Evolutionary conservation across 2,329 filamentous ascomycete species (phyloP), one percentile per base, ranked within the genome.

Genomic region (Ophidiomyces ophidiicola): DNA sequence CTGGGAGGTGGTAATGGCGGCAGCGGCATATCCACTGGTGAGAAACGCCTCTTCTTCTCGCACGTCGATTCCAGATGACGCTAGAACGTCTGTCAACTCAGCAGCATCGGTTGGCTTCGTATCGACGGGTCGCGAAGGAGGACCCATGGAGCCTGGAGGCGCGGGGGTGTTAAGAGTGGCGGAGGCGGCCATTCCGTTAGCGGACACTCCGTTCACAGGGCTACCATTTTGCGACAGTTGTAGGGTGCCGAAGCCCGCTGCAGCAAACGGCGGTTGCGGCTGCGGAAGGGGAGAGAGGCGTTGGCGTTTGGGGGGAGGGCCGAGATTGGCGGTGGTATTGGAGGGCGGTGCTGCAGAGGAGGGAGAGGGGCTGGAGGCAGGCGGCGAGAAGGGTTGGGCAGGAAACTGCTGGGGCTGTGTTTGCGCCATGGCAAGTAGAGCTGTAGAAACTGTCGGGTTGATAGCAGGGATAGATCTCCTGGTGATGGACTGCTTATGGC

Each of bases 11-110:
- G 40, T 67, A 63, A 44, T 66, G 68, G 6, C 68, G 69, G 39
- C 66, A 60, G 43, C 60, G 50, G 50, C 64, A 57, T 54, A 69
- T 53, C 54, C 66, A 53, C 54, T 77, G 31, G 83, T 78, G 58
- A 90, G 69, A 48, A 77, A 82, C 50, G 86, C 82, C 53, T 92
- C 84, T 58, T 94, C 87, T 47, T 85, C 85, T 43, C 80, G 78
- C 32, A 94, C 62, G 63, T 94, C 83, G 46, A 94, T 85, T 35
- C 85, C 86, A 11, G 85, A 88, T 12, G 82, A 83, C 12, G 80
- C 79, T 39, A 94, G 62, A 36, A 86, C 82, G 62, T 94, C 87
- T 48, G 80, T 83, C 32, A 87, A 72, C 52, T 93, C 84, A 50
- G 87, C 58, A 35, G 60, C 58, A 60, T 74, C 60, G 40, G 69